A percentile compares a stretch with the other conserved stretches of the same genome.
phyloP scores from a whole-genome alignment of 2,329 filamentous ascomycete genomes.

The Pseudocercospora pini-densiflorae region DNA sequence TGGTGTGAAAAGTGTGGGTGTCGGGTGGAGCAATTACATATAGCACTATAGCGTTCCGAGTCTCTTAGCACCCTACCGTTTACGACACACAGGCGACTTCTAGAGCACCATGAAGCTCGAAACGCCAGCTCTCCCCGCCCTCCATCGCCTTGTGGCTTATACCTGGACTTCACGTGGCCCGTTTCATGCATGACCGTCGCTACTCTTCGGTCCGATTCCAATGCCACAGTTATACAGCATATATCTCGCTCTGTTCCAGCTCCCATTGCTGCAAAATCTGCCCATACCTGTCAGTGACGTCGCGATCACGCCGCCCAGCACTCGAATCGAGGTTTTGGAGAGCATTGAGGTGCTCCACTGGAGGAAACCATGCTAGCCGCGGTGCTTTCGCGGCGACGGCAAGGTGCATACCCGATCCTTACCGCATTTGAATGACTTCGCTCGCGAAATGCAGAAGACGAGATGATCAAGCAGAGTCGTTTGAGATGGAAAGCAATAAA shows the following conservation, averaged over 20 bases:
- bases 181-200: neutral
- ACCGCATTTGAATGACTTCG: neutral
- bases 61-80: neutral
- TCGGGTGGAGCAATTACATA: constrained; percentile 2
- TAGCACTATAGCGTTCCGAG: neutral
- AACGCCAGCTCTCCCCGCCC: neutral
- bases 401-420: neutral
- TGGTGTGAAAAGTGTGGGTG: neutral
- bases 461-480: too few relatives aligned
- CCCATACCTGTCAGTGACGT: neutral
- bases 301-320: neutral
- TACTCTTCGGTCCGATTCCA: neutral
- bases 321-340: neutral
- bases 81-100: too few relatives aligned
- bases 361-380: neutral
- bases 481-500: too few relatives aligned
- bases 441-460: neutral
- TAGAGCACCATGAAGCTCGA: neutral
- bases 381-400: constrained; percentile 1
- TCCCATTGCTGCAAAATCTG: neutral
- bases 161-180: neutral
- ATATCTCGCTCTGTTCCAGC: neutral
- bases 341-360: neutral
- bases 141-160: neutral
- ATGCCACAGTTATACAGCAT: neutral